A percentile compares a stretch with the other conserved stretches of the same genome.
Evolutionary conservation across 441 rosid species (phyloP).

Genomic region (Syzygium malaccense): DNA sequence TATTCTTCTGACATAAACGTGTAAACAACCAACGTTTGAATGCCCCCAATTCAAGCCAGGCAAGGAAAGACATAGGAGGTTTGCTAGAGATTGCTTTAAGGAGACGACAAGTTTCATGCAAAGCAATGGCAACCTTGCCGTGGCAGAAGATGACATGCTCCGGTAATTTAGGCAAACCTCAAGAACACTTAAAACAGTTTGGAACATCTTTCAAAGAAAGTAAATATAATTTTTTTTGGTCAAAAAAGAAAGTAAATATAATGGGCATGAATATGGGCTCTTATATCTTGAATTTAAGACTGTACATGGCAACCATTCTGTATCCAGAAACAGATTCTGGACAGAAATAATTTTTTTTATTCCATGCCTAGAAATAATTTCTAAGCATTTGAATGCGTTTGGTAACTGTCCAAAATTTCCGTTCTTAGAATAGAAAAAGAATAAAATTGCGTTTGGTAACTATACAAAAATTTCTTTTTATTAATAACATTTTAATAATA

Average conservation of each 20-base stretch:
- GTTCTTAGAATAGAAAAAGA: too few relatives aligned
- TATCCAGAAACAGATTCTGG: too few relatives aligned
- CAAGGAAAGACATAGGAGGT: not conserved
- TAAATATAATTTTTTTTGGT: not conserved
- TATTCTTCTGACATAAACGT: slow-evolving; percentile 17
- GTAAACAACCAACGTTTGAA: slow-evolving; percentile 6
- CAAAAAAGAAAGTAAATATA: not conserved
- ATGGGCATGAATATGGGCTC: not conserved
- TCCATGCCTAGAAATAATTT: too few relatives aligned
- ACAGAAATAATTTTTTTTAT: too few relatives aligned
- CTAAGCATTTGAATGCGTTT: too few relatives aligned
- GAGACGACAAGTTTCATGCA: slow-evolving; percentile 15
- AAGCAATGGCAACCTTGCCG: slow-evolving; percentile 11
- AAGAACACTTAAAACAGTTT: not conserved
- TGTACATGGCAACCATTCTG: too few relatives aligned
- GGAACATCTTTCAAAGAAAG: not conserved
- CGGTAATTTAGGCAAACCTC: not conserved
- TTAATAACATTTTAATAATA: too few relatives aligned
- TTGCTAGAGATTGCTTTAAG: slow-evolving; percentile 12
- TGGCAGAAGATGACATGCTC: not conserved
- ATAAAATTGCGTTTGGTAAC: too few relatives aligned
- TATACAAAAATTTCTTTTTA: too few relatives aligned
- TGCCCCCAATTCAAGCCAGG: not conserved
- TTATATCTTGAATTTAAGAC: not conserved
- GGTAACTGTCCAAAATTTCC: too few relatives aligned